These are phyloP conservation scores for Lentinula detonsa DNA, from an alignment of 768 basidiomycete genomes.

Conservation along the genomic window DNA sequence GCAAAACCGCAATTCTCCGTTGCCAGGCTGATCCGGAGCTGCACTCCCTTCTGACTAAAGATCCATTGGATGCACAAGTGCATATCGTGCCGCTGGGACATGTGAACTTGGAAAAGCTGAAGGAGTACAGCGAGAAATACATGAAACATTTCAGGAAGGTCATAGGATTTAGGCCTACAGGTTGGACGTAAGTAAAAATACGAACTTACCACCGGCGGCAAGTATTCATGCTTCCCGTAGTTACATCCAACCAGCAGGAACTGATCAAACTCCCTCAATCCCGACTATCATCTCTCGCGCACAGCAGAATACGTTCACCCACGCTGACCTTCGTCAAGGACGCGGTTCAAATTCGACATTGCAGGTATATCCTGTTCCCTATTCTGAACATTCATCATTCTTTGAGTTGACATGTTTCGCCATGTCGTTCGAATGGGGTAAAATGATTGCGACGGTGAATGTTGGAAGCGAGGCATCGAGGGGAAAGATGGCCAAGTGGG, in stretches of 20 bases:
- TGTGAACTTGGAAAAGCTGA: conserved; percentile 73
- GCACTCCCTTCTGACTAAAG: conserved; percentile 64
- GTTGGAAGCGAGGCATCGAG: conserved; percentile 68
- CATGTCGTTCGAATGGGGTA: conserved; percentile 75
- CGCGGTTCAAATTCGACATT: conserved; percentile 64
- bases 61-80: conserved; percentile 73
- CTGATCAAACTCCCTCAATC: conserved; percentile 57
- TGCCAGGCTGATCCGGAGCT: conserved; percentile 85
- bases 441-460: conserved; percentile 95
- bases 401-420: conserved; percentile 95
- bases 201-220: neutral
- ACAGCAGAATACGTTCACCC: conserved; percentile 57
- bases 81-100: conserved; percentile 79
- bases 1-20: conserved; percentile 76
- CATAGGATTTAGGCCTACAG: conserved; percentile 88
- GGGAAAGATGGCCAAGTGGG: conserved; percentile 85
- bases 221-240: conserved; percentile 24
- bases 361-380: conserved; percentile 80
- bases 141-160: conserved; percentile 64
- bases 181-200: conserved; percentile 75
- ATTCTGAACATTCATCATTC: conserved; percentile 96
- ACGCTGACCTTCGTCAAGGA: conserved; percentile 58
- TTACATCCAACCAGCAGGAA: conserved; percentile 61
- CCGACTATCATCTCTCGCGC: conserved; percentile 61
- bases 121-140: conserved; percentile 69